Base-by-base conservation (phyloP, 495 filamentous ascomycete genomes). In the Gamarada debralockiae region DNA sequence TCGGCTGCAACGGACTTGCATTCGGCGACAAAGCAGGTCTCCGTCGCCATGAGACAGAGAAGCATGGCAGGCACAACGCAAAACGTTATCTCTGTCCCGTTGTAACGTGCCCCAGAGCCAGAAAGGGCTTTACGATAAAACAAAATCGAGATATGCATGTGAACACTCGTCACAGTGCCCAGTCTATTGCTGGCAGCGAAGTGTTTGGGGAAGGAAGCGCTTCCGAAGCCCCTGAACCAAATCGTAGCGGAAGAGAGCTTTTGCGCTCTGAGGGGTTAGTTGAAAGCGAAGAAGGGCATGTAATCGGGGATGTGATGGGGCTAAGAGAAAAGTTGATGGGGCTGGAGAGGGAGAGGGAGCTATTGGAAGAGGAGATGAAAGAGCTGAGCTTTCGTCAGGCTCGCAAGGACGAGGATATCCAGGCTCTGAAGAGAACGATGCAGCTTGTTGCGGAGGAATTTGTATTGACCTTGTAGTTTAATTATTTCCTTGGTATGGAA, bases 1-100 rank as follows among this genome's bases (percentile, higher is more conserved):
- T 36, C 1, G 27, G 45, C 3, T 48, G 45, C 27, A 47, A 47
- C 12, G 29, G 15, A 48, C 21, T 23, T 17, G 27, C 25, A 3
- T 48, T 48, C 27, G 31, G 45, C 24, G 45, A 48, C n/a, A 48
- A 48, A 48, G 45, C 45, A n/a, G 24, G 24, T 18, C 45, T 48
- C 15, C 31, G 22, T 7, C 45, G 45, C 17, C 45, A 48, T 18
- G 45, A 48, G 18, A 37, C 45, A 15, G 27, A 48, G 27, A 48
- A 48, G 17, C 45, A 48, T 22, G 25, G 27, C 25, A 48, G 37
- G 22, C 45, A 48, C 15, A 17, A 21, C 18, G 45, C 45, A 10
- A 34, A 36, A 20, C 34, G 25, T 3, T 48, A 48, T 18, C 18
- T 34, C 29, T 48, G 45, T 22, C 45, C n/a, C 2, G 45, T 48